Evolutionary conservation across 2,329 filamentous ascomycete genomes (phyloP).

Genomic region (Aquanectria penicillioides): DNA sequence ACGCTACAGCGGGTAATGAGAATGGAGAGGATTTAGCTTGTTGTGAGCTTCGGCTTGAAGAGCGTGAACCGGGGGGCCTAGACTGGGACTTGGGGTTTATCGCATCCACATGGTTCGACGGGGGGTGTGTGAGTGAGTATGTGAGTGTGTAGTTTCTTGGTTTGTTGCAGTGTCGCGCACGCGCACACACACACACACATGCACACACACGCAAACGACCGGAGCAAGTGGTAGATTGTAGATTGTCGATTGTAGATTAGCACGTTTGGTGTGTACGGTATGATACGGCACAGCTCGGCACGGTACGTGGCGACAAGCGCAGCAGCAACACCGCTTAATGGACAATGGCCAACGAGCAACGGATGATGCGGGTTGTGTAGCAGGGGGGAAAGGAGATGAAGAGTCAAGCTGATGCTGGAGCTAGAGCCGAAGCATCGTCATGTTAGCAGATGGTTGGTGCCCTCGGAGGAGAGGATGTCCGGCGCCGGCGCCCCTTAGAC

Average conservation of each 20-base stretch:
- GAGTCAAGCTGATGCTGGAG: neutral
- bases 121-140: constrained; percentile 1
- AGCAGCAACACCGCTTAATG: neutral
- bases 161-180: no score
- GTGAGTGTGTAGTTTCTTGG: no score
- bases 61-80: neutral
- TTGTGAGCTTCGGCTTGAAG: neutral
- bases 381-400: constrained; percentile 3
- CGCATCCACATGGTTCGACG: constrained; percentile 21
- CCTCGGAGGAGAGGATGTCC: neutral
- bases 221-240: no score
- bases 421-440: neutral
- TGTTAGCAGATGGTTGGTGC: neutral
- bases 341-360: neutral
- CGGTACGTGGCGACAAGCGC: neutral
- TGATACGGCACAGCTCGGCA: no score
- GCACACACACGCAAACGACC: no score
- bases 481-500: constrained; percentile 3
- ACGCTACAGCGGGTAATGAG: no score
- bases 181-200: no score
- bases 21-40: neutral
- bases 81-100: constrained; percentile 7
- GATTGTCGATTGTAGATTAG: no score
- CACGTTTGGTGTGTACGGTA: no score
- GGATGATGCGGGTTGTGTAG: constrained; percentile 7